Base-by-base conservation (phyloP, 192 early-diverging fungal species). In the Mortierella antarctica region DNA sequence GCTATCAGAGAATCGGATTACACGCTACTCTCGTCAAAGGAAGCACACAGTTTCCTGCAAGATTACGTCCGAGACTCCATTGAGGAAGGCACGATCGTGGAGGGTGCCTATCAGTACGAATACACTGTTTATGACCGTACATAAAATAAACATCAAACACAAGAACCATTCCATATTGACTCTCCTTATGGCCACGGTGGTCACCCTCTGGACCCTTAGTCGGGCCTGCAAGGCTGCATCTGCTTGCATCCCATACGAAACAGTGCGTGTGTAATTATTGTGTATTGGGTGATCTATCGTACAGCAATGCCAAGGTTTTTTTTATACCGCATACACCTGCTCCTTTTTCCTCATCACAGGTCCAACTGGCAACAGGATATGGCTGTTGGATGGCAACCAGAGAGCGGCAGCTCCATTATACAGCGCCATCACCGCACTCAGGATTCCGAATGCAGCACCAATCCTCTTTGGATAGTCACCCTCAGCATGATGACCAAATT, bases 1-100 rank as follows among this genome's bases (percentile, higher is more conserved):
- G 72, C 62, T 44, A 79, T 94, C n/a, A 83, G 84, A n/a, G 41
- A 8, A 10, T 53, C 64, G 6, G 60, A 70, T 11, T 73, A 73
- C 15, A 58, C 21, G 1, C n/a, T 73, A 12, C 40, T 73, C 11
- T 44, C 71, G 7, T 54, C 62, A 2, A 6, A 49, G 11, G 15
- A 65, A 17, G 56, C 42, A 5, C 62, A 65, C 5, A 46, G 14
- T 10, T 57, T 65, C 42, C 41, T 73, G 40, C 62, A 73, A 17
- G 48, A 57, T 1, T 58, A 49, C n/a, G 21, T 65, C 5, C 45
- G 65, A 10, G 62, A 73, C 40, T 23, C 55, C 2, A 50, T 73
- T 0, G 71, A 65, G 62, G 63, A 45, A 8, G 62, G 55, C 11
- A 49, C 59, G 10, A 65, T 73, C 31, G 47, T 42, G 31, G 71